Base-by-base conservation (phyloP, 2,329 filamentous ascomycete species). In the Stemphylium beticola region DNA sequence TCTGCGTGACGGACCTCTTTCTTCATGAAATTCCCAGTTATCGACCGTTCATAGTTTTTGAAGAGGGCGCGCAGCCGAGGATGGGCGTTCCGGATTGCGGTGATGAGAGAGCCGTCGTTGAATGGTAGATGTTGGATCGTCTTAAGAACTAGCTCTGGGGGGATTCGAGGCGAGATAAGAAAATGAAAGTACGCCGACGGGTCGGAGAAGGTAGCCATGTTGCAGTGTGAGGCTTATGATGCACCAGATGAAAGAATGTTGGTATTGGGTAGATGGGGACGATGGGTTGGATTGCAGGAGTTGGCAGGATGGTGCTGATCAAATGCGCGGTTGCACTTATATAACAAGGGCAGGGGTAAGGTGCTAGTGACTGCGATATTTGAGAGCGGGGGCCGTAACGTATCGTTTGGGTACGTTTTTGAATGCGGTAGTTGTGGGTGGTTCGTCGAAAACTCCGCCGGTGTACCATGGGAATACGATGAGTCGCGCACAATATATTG, bases 1-100 rank as follows among this genome's bases (percentile, higher is more conserved):
- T 49, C 53, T 0, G 68, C 70, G 32, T 74, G 70, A 0, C 60
- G 64, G 7, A 73, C 63, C 46, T 72, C 64, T 33, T 56, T 66
- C 1, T 40, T 43, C 34, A 67, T 60, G 38, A 72, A 71, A 14
- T 24, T 39, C 10, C 56, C 47, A 1, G 66, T 66, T 10, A 72
- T 60, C 1, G 70, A 72, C 29, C 51, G 50, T 38, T 74, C 64
- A 42, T 73, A 71, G 12, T 53, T 64, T 2, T 17, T 22, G 45
- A 74, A 50, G 1, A 72, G 33, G 2, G 49, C 37, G 3, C 51
- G 45, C 20, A 73, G 34, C 3, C 64, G 55, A 3, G 66, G 59
- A 36, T 71, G 62, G 4, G 63, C 56, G 15, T 32, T 45, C 14
- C 57, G 49, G 2, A 74, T 62, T 26, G 50, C 57, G 26, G 52